Conservation (phyloP, 345 rosid species). For the Brassica carinata region DNA sequence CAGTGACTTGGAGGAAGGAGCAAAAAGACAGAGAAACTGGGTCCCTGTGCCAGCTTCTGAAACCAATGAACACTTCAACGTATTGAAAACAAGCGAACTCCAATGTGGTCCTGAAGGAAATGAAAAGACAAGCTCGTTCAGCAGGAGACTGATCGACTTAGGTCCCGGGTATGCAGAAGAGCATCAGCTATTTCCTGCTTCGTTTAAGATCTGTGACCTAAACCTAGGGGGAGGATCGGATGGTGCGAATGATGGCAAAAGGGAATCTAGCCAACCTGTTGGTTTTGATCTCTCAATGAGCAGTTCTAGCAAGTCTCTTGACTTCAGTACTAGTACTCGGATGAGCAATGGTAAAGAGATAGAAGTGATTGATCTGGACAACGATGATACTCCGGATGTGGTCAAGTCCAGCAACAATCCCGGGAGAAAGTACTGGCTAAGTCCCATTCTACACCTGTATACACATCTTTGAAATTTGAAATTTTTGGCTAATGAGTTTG, state of each 20-base stretch:
- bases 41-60: constrained; percentile 49
- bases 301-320: constrained; percentile 57
- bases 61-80: constrained; percentile 39
- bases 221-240: constrained; percentile 81
- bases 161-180: constrained; percentile 59
- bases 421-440: constrained; percentile 60
- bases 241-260: constrained; percentile 42
- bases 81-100: constrained; percentile 41
- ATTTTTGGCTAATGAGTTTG: constrained; percentile 4
- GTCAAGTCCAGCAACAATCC: constrained; percentile 53
- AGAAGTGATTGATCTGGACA: constrained; percentile 89
- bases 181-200: constrained; percentile 72
- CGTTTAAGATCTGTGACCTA: constrained; percentile 90
- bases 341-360: constrained; percentile 62
- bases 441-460: neutral
- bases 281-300: constrained; percentile 82
- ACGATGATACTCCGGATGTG: constrained; percentile 62
- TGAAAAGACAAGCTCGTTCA: constrained; percentile 27
- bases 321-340: constrained; percentile 46
- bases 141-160: constrained; percentile 42
- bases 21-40: constrained; percentile 77
- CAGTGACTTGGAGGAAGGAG: constrained; percentile 49
- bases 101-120: constrained; percentile 36
- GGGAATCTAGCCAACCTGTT: constrained; percentile 50
- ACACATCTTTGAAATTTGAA: neutral